A percentile compares a stretch with the other conserved stretches of the same genome.
Conservation (phyloP, 2,329 filamentous ascomycete genomes). For the Aspergillus chevalieri region DNA sequence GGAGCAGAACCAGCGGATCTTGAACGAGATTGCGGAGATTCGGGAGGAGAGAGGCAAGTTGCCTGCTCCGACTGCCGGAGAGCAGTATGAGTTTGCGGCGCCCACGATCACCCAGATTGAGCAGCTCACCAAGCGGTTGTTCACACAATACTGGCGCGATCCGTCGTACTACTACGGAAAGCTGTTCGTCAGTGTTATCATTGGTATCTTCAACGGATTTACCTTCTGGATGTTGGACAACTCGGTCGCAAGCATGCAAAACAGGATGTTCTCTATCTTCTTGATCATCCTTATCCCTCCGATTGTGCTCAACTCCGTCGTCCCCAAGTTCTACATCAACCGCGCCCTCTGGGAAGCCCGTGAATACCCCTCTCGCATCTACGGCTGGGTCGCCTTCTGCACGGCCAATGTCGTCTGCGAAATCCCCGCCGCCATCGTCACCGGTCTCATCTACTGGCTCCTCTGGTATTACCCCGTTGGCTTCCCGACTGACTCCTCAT, state of each 20-base stretch:
- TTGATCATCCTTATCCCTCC: conserved; percentile 61
- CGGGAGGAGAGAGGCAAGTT: conserved; percentile 51
- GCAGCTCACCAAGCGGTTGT: conserved; percentile 63
- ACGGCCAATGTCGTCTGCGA: conserved; percentile 68
- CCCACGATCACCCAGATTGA: conserved; percentile 57
- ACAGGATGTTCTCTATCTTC: conserved; percentile 70
- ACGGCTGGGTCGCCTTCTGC: conserved; percentile 70
- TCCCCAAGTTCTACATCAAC: conserved; percentile 73
- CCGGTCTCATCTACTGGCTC: conserved; percentile 62
- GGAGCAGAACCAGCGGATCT: conserved; percentile 52
- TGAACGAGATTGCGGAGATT: conserved; percentile 61
- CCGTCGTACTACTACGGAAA: conserved; percentile 72
- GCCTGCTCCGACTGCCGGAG: conserved; percentile 36
- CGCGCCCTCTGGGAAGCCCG: conserved; percentile 66
- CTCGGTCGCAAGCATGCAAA: conserved; percentile 63
- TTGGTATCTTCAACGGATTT: conserved; percentile 73
- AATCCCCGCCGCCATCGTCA: conserved; percentile 63
- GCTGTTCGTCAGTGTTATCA: conserved; percentile 63
- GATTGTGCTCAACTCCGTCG: conserved; percentile 64
- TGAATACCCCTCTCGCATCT: conserved; percentile 68
- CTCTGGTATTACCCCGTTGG: conserved; percentile 74
- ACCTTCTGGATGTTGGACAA: conserved; percentile 67
- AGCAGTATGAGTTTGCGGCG: conserved; percentile 58
- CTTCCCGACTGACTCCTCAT: conserved; percentile 57
- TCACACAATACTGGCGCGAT: conserved; percentile 68